Base-by-base conservation (phyloP, 2,329 filamentous ascomycete genomes). In the Berkeleyomyces rouxiae region DNA sequence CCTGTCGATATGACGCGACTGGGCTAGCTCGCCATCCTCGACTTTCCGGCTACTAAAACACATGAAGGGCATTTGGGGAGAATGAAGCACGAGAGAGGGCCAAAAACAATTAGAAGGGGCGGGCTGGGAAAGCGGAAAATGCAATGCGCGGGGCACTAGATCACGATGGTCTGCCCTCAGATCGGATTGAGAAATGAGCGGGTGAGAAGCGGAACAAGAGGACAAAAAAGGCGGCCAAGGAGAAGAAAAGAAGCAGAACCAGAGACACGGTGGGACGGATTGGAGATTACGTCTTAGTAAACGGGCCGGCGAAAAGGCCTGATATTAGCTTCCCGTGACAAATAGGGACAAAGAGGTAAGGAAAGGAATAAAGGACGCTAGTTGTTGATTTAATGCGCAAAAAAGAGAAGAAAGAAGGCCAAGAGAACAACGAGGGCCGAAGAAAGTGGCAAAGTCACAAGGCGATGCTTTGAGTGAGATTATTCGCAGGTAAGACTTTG, bases 1-100 rank as follows among this genome's bases (percentile, higher is more conserved):
- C 75, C 87, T 88, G 72, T 99, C 93, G 68, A 99, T 90, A 72
- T 93, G 89, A 72, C 82, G 78, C 65, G 82, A 85, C 69, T 81
- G 82, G 65, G 78, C 76, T 36, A 72, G 73, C 67, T 77, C 77
- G 68, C 75, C 76, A 68, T 77, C 76, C 65, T 76, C 74, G 68
- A 76, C 77, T 63, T 78, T 76, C 67, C 81, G 76, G 67, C 75
- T 74, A 66, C 83, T 82, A 72, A 87, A 86, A 72, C 84, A 87
- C 84, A 87, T 87, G 64, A 66, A 61, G 53, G 63, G 63, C 63
- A 64, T 64, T 46, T 59, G 31, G 53, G 7, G 36, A 37, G 23
- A 37, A 59, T 59, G 9, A 37, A 47, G 36, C 13, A 33, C 63
- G 44, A 49, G 53, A 44, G 46, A 43, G 23, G 9, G 5, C 23